phyloP scores from a whole-genome alignment of 2,329 filamentous ascomycete species.

The Phialophora macrospora region DNA sequence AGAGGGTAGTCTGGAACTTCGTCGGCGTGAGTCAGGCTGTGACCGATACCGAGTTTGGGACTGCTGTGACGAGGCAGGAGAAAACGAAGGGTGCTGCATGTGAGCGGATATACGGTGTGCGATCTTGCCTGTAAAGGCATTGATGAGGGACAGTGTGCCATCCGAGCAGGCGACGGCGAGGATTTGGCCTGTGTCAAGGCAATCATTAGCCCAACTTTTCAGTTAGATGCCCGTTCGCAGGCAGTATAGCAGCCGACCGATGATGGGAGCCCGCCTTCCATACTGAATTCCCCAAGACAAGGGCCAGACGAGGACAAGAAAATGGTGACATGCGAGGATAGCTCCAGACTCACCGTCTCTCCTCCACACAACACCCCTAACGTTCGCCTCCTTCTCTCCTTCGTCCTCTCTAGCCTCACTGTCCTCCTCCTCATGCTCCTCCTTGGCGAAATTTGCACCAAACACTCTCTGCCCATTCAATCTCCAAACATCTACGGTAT shows the following conservation, averaged over 20 bases:
- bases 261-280: neutral
- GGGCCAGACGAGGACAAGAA: constrained; percentile 7
- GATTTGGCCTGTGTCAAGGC: constrained; percentile 63
- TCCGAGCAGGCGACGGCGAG: constrained; percentile 85
- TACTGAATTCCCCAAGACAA: neutral
- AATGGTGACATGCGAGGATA: constrained; percentile 3
- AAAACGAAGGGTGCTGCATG: neutral
- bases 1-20: constrained; percentile 11
- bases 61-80: neutral
- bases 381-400: constrained; percentile 42
- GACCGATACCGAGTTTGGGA: neutral
- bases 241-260: neutral
- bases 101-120: constrained; percentile 59
- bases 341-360: constrained; percentile 62
- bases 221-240: neutral
- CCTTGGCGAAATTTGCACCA: constrained; percentile 46
- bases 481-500: constrained; percentile 73
- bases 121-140: constrained; percentile 78
- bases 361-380: constrained; percentile 63
- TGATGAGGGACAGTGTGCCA: constrained; percentile 75
- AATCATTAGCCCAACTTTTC: neutral
- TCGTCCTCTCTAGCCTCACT: constrained; percentile 37
- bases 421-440: constrained; percentile 44
- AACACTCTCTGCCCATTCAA: constrained; percentile 75
- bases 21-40: constrained; percentile 18